phyloP scores from a whole-genome alignment of 192 early-diverging fungal genomes.

The Mortierella claussenii region DNA sequence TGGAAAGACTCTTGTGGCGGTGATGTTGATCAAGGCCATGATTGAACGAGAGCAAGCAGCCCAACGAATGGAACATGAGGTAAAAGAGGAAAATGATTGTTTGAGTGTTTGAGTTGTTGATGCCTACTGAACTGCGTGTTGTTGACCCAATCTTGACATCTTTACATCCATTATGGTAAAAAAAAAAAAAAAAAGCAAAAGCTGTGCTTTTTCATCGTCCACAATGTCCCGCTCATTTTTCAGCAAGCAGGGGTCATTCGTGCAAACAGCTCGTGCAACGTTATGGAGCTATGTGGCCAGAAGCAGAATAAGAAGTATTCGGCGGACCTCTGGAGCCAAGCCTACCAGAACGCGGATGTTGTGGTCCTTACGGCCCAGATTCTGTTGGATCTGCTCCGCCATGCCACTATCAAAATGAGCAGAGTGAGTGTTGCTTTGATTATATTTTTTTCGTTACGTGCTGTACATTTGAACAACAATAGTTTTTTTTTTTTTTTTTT shows the following conservation, averaged over 20 bases:
- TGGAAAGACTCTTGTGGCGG: conserved; percentile 92
- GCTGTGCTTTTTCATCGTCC: conserved; percentile 82
- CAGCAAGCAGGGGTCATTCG: conserved; percentile 87
- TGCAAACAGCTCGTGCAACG: conserved; percentile 69
- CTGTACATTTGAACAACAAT: background rate
- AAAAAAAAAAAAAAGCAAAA: conserved; percentile 48
- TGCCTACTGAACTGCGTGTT: background rate
- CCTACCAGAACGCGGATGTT: conserved; percentile 72
- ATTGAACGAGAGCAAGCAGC: conserved; percentile 48
- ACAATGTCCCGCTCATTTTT: conserved; percentile 85
- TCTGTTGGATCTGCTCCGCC: conserved; percentile 79
- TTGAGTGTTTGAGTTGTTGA: background rate
- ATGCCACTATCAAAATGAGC: conserved; percentile 70
- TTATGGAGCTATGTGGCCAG: conserved; percentile 74
- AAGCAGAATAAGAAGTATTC: conserved; percentile 73
- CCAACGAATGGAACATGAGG: background rate
- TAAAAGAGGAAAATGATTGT: background rate
- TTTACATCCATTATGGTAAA: background rate
- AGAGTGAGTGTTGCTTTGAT: conserved; percentile 53
- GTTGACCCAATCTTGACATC: background rate
- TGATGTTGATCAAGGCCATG: conserved; percentile 87
- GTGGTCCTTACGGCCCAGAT: conserved; percentile 91
- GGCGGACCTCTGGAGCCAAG: conserved; percentile 66
- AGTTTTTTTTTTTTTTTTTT: too few relatives aligned
- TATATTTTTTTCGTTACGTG: background rate